A percentile compares a stretch with the other conserved stretches of the same genome.
Evolutionary conservation across 805 yeast genomes (phyloP).

Genomic region (Lipomyces chichibuensis): DNA sequence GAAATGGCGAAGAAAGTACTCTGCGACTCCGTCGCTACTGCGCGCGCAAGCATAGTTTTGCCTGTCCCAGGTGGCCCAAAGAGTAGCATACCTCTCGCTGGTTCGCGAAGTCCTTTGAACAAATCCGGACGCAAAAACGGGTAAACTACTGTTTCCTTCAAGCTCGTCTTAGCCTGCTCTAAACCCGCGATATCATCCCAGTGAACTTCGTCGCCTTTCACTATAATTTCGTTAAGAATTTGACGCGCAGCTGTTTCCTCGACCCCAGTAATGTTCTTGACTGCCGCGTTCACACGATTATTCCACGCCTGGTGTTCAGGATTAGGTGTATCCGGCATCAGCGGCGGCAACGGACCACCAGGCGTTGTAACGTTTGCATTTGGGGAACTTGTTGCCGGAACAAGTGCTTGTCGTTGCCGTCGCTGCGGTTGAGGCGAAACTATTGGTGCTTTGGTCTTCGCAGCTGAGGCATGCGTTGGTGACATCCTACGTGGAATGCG

Average conservation of each 20-base stretch:
- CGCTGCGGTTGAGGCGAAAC: slow-evolving; percentile 3
- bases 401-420: slow-evolving; percentile 3
- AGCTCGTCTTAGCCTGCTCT: slow-evolving; percentile 80
- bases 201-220: slow-evolving; percentile 84
- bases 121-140: slow-evolving; percentile 94
- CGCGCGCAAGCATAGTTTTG: slow-evolving; percentile 94
- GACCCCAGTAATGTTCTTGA: slow-evolving; percentile 59
- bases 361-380: neutral
- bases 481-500: neutral
- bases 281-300: slow-evolving; percentile 37
- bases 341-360: slow-evolving; percentile 6
- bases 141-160: slow-evolving; percentile 93
- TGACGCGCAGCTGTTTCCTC: slow-evolving; percentile 80
- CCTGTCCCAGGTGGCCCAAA: slow-evolving; percentile 99
- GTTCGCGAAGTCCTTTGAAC: slow-evolving; percentile 87
- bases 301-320: slow-evolving; percentile 35
- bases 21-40: slow-evolving; percentile 93
- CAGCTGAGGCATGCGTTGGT: neutral
- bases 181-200: slow-evolving; percentile 97
- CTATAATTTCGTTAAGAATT: slow-evolving; percentile 83
- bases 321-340: slow-evolving; percentile 30
- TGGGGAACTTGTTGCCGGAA: slow-evolving; percentile 6
- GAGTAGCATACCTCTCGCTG: slow-evolving; percentile 91
- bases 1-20: slow-evolving; percentile 91
- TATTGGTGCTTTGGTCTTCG: neutral